A percentile compares a stretch with the other conserved stretches of the same genome.
Evolutionary conservation across 139 green algal species (phyloP).

Genomic region (Tetratostichococcus sp.): DNA sequence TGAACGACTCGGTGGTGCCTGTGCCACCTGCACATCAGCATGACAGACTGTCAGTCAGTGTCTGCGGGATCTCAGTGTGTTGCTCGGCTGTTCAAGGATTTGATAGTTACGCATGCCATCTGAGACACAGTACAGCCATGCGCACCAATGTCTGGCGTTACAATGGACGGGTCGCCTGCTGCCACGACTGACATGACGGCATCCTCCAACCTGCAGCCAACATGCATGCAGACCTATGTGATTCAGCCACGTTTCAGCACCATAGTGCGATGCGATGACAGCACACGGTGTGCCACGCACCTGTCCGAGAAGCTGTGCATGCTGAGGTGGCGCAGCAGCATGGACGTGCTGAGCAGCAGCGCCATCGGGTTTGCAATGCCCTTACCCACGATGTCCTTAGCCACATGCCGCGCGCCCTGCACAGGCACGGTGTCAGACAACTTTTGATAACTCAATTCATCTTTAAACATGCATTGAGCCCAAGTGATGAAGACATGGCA

Average conservation of each 20-base stretch:
- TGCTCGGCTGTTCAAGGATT: no score
- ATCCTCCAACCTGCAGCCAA: slow-evolving; percentile 59
- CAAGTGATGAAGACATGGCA: no score
- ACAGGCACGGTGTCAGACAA: no score
- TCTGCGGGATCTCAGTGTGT: no score
- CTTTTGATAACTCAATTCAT: no score
- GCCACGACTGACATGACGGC: slow-evolving; percentile 62
- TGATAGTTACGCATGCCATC: no score
- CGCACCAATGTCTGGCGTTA: slow-evolving; percentile 73
- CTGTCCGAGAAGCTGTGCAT: slow-evolving; percentile 50
- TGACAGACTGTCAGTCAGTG: no score
- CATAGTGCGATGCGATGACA: background rate
- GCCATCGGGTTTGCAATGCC: slow-evolving; percentile 91
- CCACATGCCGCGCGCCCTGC: slow-evolving; percentile 79
- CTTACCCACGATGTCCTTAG: slow-evolving; percentile 77
- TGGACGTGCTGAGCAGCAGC: slow-evolving; percentile 78
- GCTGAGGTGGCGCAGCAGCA: slow-evolving; percentile 91
- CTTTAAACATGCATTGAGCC: no score
- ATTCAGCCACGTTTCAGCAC: background rate
- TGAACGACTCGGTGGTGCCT: slow-evolving; percentile 72
- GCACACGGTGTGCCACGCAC: slow-evolving; percentile 2
- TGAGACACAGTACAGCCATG: no score
- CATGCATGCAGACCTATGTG: background rate
- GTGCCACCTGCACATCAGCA: slow-evolving; percentile 59
- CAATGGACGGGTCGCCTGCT: slow-evolving; percentile 48